These are phyloP conservation scores for Elongisporangium anandrum DNA, from an alignment of 352 stramenopile genomes.

Conservation along the genomic window DNA sequence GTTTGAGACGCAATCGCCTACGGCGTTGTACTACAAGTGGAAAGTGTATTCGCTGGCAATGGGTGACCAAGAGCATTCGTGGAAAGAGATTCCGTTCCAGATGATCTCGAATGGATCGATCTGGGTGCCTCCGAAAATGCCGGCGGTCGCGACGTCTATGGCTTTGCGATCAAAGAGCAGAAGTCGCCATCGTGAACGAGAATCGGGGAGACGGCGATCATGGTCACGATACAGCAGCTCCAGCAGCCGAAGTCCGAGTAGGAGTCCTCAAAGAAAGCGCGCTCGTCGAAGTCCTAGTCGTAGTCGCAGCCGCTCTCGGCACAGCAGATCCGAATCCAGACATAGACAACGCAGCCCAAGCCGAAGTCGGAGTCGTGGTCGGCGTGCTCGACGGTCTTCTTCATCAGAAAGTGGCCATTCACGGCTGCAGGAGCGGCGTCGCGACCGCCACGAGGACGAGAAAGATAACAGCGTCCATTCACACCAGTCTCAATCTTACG, in stretches of 20 bases:
- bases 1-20: slow-evolving; percentile 27
- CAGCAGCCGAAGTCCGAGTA: slow-evolving; percentile 4
- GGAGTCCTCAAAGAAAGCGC: slow-evolving; percentile 7
- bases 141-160: slow-evolving; percentile 3
- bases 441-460: slow-evolving; percentile 6
- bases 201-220: slow-evolving; percentile 2
- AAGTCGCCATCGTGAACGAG: slow-evolving; percentile 7
- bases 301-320: slow-evolving; percentile 2
- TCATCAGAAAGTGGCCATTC: slow-evolving; percentile 16
- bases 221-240: slow-evolving; percentile 2
- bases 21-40: slow-evolving; percentile 70
- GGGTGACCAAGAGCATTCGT: slow-evolving; percentile 46
- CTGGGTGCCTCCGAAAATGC: slow-evolving; percentile 57
- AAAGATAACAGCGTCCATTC: slow-evolving; percentile 5
- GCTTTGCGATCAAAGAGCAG: slow-evolving; percentile 18
- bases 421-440: slow-evolving; percentile 10
- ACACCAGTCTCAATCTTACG: neutral
- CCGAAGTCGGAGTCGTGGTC: slow-evolving; percentile 22
- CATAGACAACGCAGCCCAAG: slow-evolving; percentile 7
- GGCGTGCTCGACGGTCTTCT: slow-evolving; percentile 17
- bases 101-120: slow-evolving; percentile 51
- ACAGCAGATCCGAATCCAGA: neutral
- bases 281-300: slow-evolving; percentile 10
- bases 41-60: slow-evolving; percentile 67
- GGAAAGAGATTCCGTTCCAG: slow-evolving; percentile 51